Evolutionary conservation across 352 stramenopile species (phyloP), one percentile per base, ranked within the genome.

Genomic region (Phytophthora quininea): DNA sequence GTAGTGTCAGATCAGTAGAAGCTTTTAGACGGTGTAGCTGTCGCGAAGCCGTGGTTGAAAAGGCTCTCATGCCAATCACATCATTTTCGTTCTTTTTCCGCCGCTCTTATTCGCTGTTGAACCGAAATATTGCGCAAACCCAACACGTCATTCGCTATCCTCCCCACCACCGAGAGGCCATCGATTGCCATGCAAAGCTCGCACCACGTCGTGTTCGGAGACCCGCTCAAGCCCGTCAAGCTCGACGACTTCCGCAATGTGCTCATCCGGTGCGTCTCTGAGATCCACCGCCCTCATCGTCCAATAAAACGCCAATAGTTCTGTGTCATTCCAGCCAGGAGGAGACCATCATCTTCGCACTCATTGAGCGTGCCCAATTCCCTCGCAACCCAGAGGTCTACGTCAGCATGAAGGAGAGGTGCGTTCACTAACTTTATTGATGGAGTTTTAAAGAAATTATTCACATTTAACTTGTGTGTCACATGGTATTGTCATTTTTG

Each of bases 291-390:
- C 10, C 10, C 4, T 24, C 11, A 11, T 14, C 48, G 8, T 42
- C 27, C 27, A 60, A 30, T 60, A 2, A 27, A 38, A 62, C 9
- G 11, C 31, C 38, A 19, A 42, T 14, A 27, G 8, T 29, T 45
- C 11, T 56, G 48, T 42, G 12, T 6, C 11, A 42, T 37, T 67
- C 27, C 66, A 91, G 86, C 27, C 90, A 97, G 71, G 95, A 99
- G 76, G 98, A 99, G 82, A 99, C 97, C 1, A 99, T 99, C 72
- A 99, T 99, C 78, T 99, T 99, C 75, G 96, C 97, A n/a, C 73
- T 99, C 19, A 99, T 99, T 71, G 98, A 99, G 78, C 88, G 98
- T 56, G 89, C 97, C 14, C 96, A 99, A 74, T 99, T 98, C 77
- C 78, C 94, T n/a, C 83, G 81, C 50, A 99, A 99, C 80, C 54